Base-by-base conservation (phyloP, 768 basidiomycete species). In the Tylopilus cervinicoccineus region DNA sequence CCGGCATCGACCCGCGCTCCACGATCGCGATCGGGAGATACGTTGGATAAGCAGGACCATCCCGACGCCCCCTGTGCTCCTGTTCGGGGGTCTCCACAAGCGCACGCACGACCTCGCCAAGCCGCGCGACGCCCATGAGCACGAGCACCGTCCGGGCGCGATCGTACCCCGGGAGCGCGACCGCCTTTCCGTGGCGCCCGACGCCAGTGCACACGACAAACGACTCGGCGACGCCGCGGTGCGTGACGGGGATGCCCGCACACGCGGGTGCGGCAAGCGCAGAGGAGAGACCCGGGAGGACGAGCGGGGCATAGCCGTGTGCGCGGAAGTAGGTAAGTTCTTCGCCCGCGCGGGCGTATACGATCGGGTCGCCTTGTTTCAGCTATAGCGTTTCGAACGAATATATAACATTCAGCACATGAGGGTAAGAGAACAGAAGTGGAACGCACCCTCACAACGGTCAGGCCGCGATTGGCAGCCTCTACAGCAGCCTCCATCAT, bases 301-400 rank as follows among this genome's bases (percentile, higher is more conserved):
- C 79, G 51, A 89, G 70, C 5, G 86, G 81, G 54, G 92, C 86
- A 65, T 86, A 88, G 2, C 93, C 94, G 39, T 84, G 83, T 39
- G 80, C 69, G 12, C 94, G 83, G 78, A 98, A 95, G 70, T 87
- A 92, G 19, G 95, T 76, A 1, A 97, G 81, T 68, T 99, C 96
- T 63, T 98, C 95, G 26, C 94, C 94, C 0, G 87, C 87, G 20
- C 96, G 84, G 4, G 91, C 96, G 62, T 96, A 99, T 0, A 99
- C 82, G 14, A 87, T 84, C 11, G 96, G 96, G 64, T 99, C 96
- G 12, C 96, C 96, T 75, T 98, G 96, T 71, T 99, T 98, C 16
- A 99, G 76, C 88, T 92, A n/a, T n/a, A n/a, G n/a, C n/a, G n/a
- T n/a, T n/a, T n/a, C n/a, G n/a, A 38, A 38, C 13, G 12, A 10